A percentile compares a stretch with the other conserved stretches of the same genome.
Conservation (phyloP, 331 rosid species). For the Acacia concinna region DNA sequence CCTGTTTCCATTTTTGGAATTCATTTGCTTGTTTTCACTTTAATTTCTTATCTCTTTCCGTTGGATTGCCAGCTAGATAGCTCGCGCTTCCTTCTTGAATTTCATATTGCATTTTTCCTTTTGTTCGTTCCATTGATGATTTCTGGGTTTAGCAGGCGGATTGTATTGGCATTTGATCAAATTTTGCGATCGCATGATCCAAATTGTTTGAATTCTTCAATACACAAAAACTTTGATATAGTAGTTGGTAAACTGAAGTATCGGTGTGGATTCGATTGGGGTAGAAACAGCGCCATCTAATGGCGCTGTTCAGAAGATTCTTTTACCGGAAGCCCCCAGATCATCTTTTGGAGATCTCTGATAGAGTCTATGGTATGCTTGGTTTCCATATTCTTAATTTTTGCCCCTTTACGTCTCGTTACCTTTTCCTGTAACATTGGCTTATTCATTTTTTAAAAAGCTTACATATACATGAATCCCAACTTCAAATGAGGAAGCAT, state of each 20-base stretch:
- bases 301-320: constrained; percentile 98
- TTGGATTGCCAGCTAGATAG: constrained; percentile 9
- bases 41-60: not conserved
- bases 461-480: not conserved
- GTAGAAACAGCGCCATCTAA: constrained; percentile 90
- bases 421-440: not conserved
- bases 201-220: constrained; percentile 19
- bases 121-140: constrained; percentile 1
- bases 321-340: constrained; percentile 97
- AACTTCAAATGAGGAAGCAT: not conserved
- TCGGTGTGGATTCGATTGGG: constrained; percentile 76
- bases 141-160: not conserved
- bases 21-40: constrained; percentile 8
- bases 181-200: constrained; percentile 47
- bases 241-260: constrained; percentile 28
- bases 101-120: not conserved
- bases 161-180: constrained; percentile 21
- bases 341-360: constrained; percentile 96
- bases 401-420: not conserved
- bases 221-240: constrained; percentile 31
- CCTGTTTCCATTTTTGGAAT: not conserved
- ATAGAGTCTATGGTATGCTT: constrained; percentile 79
- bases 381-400: not conserved
- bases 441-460: not conserved
- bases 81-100: not conserved